Percentiles rank a stretch among this genome's conserved stretches.
These are phyloP conservation scores for Eucalyptus polyanthemos DNA, from an alignment of 345 rosid genomes.

Conservation along the genomic window DNA sequence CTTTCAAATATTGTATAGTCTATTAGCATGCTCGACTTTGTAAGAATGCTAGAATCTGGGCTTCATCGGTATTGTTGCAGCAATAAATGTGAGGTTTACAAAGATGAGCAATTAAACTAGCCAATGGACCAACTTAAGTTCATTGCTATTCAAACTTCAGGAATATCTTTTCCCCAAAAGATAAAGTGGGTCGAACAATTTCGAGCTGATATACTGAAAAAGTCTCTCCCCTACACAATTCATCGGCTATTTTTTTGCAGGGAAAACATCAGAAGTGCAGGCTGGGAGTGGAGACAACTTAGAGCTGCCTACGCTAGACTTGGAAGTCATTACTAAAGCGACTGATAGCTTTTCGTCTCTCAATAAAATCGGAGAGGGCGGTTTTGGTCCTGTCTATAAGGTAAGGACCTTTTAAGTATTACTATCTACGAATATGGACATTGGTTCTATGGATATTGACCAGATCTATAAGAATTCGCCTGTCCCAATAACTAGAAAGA, in stretches of 20 bases:
- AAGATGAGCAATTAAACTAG: not conserved
- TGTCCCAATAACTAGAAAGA: not conserved
- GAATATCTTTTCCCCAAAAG: not conserved
- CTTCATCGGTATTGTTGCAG: not conserved
- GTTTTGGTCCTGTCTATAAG: conserved; percentile 34
- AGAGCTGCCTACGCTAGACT: not conserved
- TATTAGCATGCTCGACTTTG: not conserved
- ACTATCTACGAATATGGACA: not conserved
- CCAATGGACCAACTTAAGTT: not conserved
- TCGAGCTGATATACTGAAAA: not conserved
- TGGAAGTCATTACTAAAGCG: not conserved
- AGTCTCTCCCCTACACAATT: not conserved
- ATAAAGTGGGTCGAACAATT: not conserved
- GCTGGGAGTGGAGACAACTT: not conserved
- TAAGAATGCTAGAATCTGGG: not conserved
- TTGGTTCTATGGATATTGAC: not conserved
- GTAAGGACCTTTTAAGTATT: not conserved
- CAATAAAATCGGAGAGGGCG: conserved; percentile 23
- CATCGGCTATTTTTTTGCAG: not conserved
- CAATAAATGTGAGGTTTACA: not conserved
- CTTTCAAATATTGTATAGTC: not conserved
- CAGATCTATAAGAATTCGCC: not conserved
- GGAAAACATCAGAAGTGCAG: not conserved
- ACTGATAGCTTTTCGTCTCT: conserved; percentile 5
- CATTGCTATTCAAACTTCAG: not conserved